phyloP scores from a whole-genome alignment of 495 filamentous ascomycete species.

The Penicillium daleae region DNA sequence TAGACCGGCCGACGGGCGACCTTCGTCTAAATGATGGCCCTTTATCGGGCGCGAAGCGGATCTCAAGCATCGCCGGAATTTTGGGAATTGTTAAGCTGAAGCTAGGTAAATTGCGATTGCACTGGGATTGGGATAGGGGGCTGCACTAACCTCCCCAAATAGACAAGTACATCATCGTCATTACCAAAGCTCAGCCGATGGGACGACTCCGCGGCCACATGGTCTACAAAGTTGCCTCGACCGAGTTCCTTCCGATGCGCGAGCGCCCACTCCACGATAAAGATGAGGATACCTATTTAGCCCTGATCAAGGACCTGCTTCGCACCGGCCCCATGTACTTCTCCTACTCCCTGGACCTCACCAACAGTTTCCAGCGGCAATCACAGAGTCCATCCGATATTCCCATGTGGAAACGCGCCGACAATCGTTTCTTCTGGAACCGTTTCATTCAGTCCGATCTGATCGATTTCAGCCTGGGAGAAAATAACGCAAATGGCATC shows the following conservation, averaged over 20 bases:
- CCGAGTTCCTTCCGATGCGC: conserved; percentile 91
- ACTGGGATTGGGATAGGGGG: not conserved
- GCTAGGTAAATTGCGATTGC: conserved; percentile 63
- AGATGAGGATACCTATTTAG: conserved; percentile 90
- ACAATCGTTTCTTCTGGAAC: conserved; percentile 99
- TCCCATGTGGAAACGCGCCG: conserved; percentile 89
- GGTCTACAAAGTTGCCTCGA: conserved; percentile 88
- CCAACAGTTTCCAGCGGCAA: conserved; percentile 93
- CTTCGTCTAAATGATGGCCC: conserved; percentile 79
- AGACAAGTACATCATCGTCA: conserved; percentile 98
- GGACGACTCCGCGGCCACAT: conserved; percentile 89
- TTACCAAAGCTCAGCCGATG: conserved; percentile 91
- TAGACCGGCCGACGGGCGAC: conserved; percentile 93
- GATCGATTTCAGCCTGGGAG: conserved; percentile 75
- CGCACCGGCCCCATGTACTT: conserved; percentile 93
- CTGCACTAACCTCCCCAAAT: conserved; percentile 18
- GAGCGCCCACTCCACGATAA: conserved; percentile 88
- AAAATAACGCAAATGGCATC: conserved; percentile 42
- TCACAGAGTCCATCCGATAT: conserved; percentile 65
- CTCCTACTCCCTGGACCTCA: conserved; percentile 93
- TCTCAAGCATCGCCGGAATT: conserved; percentile 92
- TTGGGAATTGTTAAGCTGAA: conserved; percentile 88
- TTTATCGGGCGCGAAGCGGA: conserved; percentile 73
- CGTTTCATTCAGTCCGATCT: conserved; percentile 87
- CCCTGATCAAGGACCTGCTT: conserved; percentile 74